A percentile compares a stretch with the other conserved stretches of the same genome.
Conservation (phyloP, 371 early-diverging fungal species). For the Chytridiales sp. region DNA sequence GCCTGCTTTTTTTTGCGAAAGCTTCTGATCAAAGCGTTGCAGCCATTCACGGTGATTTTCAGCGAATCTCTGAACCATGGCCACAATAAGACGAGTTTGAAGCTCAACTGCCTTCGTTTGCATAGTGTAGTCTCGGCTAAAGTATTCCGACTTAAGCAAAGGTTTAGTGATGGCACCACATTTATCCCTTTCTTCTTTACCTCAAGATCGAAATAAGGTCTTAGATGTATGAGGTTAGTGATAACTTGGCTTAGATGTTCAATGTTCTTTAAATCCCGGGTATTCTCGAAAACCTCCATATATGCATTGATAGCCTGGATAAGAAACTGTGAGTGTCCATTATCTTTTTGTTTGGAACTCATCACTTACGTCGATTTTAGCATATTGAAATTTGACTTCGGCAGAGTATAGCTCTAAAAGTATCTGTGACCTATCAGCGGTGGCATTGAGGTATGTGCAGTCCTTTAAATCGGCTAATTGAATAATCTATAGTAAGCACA, state of each 20-base stretch:
- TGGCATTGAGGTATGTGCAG: constrained; percentile 45
- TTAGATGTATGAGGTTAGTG: constrained; percentile 30
- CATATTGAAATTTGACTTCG: constrained; percentile 48
- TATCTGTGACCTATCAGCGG: constrained; percentile 48
- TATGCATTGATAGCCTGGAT: constrained; percentile 45
- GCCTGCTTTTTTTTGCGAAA: not conserved
- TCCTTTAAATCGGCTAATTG: constrained; percentile 37
- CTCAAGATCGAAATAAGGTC: constrained; percentile 42
- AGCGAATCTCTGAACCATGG: constrained; percentile 23
- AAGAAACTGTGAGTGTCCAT: too few relatives aligned
- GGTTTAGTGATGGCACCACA: not conserved
- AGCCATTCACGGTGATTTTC: constrained; percentile 33
- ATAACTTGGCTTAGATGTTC: constrained; percentile 39
- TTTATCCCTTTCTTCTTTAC: constrained; percentile 13
- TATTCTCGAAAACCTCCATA: constrained; percentile 50
- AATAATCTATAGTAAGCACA: not conserved
- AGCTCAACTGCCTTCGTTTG: constrained; percentile 34
- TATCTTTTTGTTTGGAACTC: too few relatives aligned
- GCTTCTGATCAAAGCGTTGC: constrained; percentile 8
- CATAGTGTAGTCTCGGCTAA: constrained; percentile 31
- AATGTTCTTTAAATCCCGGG: constrained; percentile 19
- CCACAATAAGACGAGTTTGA: constrained; percentile 24
- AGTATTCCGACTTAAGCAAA: constrained; percentile 36
- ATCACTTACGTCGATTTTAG: constrained; percentile 48
- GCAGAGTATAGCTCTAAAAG: constrained; percentile 49